phyloP scores from a whole-genome alignment of 1,284 basidiomycete species.

The Cryptococcus floricola region DNA sequence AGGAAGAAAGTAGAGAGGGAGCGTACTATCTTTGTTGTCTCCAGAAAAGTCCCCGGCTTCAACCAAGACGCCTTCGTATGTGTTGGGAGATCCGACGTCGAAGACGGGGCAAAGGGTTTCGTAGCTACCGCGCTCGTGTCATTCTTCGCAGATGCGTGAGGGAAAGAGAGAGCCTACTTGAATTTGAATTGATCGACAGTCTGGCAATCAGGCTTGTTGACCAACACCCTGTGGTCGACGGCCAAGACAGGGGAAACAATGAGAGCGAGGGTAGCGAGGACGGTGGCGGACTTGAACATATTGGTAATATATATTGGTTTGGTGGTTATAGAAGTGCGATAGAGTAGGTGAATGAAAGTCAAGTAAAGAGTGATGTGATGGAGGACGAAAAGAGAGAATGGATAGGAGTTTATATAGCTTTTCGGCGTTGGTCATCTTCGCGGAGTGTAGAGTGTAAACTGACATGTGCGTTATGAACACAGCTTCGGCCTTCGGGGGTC shows the following conservation, averaged over 20 bases:
- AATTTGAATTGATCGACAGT: conserved; percentile 8
- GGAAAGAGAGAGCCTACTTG: conserved; percentile 2
- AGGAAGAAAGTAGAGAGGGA: background rate
- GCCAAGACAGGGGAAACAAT: background rate
- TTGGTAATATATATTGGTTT: too few relatives aligned
- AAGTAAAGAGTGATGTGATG: too few relatives aligned
- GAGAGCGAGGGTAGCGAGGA: background rate
- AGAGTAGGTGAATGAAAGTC: too few relatives aligned
- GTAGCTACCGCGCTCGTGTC: conserved; percentile 1
- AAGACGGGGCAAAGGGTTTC: conserved; percentile 10
- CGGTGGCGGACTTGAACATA: too few relatives aligned
- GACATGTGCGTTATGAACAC: too few relatives aligned
- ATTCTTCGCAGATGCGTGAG: background rate
- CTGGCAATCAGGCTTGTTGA: conserved; percentile 8
- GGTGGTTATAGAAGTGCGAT: too few relatives aligned
- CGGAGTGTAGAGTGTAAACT: too few relatives aligned
- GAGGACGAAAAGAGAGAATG: too few relatives aligned
- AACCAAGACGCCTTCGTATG: conserved; percentile 2
- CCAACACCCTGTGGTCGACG: conserved; percentile 4
- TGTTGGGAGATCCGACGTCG: background rate
- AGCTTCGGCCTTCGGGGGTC: too few relatives aligned
- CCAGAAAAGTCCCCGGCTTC: conserved; percentile 4
- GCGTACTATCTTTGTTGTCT: conserved; percentile 8
- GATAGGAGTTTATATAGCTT: too few relatives aligned
- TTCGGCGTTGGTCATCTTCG: too few relatives aligned